Conservation (phyloP, 2,329 filamentous ascomycete genomes). For the Aureobasidium sp. region DNA sequence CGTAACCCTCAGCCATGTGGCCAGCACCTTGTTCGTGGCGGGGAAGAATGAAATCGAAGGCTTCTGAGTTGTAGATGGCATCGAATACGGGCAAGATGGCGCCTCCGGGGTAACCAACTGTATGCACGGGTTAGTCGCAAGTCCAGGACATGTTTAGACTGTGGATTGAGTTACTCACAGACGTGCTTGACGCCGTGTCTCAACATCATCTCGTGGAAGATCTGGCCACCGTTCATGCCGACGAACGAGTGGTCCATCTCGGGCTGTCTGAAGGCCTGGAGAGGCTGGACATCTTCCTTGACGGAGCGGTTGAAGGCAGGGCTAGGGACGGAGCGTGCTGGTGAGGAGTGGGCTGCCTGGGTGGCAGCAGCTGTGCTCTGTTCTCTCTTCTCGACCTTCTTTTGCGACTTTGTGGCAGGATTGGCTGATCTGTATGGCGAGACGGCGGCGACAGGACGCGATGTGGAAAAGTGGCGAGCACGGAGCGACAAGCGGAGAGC, state of each 20-base stretch:
- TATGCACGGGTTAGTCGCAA: not conserved
- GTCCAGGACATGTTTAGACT: not conserved
- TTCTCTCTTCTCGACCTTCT: slow-evolving; percentile 29
- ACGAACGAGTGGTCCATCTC: slow-evolving; percentile 62
- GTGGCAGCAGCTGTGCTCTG: slow-evolving; percentile 35
- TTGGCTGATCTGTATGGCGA: slow-evolving; percentile 32
- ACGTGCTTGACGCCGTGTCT: slow-evolving; percentile 86
- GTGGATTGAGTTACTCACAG: slow-evolving; percentile 52
- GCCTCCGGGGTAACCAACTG: slow-evolving; percentile 73
- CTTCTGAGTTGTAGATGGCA: slow-evolving; percentile 95
- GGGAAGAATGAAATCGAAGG: slow-evolving; percentile 93
- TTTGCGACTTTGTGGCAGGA: slow-evolving; percentile 9
- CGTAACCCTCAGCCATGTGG: slow-evolving; percentile 98
- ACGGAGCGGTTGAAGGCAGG: slow-evolving; percentile 42
- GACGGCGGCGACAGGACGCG: slow-evolving; percentile 31
- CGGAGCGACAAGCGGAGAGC: slow-evolving; percentile 30
- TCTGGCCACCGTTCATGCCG: slow-evolving; percentile 89
- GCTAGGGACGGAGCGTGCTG: slow-evolving; percentile 32
- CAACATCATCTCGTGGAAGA: slow-evolving; percentile 99
- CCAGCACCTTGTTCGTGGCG: slow-evolving; percentile 96
- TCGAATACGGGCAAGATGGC: slow-evolving; percentile 97
- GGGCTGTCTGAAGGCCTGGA: slow-evolving; percentile 37
- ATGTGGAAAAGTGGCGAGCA: slow-evolving; percentile 36
- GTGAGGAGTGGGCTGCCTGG: slow-evolving; percentile 21
- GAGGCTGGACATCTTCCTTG: slow-evolving; percentile 33